phyloP scores from a whole-genome alignment of 257 asterid species.

The Solanum medicagineum region DNA sequence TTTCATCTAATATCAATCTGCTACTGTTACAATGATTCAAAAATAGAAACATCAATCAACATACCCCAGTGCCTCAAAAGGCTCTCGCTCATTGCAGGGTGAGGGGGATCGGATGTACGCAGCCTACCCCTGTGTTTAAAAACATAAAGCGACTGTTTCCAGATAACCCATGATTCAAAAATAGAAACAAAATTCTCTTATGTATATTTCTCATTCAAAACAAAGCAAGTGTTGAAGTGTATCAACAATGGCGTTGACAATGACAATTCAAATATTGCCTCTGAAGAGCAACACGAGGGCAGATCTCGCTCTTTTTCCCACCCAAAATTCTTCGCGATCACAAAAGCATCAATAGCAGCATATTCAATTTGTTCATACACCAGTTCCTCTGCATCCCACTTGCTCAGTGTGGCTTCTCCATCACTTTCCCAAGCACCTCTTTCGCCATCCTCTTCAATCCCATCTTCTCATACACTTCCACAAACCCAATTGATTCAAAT shows the following conservation, averaged over 20 bases:
- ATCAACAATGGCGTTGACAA: not conserved
- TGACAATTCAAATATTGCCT: not conserved
- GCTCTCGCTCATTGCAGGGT: too few species aligned
- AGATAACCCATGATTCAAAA: not conserved
- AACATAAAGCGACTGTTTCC: too few species aligned
- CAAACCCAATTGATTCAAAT: not conserved
- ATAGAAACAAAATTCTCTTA: not conserved
- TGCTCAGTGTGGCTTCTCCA: conserved; percentile 9
- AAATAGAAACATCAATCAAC: not conserved
- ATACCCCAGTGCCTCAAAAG: too few species aligned
- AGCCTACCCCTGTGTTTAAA: too few species aligned
- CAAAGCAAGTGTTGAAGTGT: not conserved
- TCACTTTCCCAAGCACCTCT: not conserved
- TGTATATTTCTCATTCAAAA: not conserved
- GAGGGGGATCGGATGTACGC: too few species aligned
- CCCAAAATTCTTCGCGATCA: not conserved
- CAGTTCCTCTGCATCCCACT: conserved; percentile 6
- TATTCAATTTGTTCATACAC: conserved; percentile 15
- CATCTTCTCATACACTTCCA: not conserved
- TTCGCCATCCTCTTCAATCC: conserved; percentile 9
- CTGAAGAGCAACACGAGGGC: not conserved
- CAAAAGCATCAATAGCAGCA: conserved; percentile 14
- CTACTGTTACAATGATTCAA: not conserved
- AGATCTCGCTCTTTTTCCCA: not conserved
- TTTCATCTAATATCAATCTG: not conserved